Conservation (phyloP, 1,139 yeast genomes). For the Pichia sp. region DNA sequence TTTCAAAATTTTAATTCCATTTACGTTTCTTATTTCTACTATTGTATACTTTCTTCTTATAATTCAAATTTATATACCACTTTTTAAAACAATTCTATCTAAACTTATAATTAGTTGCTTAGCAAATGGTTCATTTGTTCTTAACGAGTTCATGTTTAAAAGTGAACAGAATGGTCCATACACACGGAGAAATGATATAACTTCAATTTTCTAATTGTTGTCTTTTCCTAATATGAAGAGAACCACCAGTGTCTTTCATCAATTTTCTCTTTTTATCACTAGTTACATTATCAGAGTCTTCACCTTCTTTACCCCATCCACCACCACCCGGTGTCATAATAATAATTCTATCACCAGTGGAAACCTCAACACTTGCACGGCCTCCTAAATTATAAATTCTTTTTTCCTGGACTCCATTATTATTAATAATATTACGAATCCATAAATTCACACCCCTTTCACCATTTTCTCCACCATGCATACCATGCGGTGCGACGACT, state of each 20-base stretch:
- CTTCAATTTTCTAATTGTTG: conserved; percentile 28
- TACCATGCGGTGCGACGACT: conserved; percentile 38
- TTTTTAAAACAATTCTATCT: too few relatives aligned
- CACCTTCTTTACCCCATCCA: conserved; percentile 39
- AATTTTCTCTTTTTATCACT: conserved; percentile 1
- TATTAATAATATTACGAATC: conserved; percentile 29
- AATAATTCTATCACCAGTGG: conserved; percentile 43
- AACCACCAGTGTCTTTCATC: conserved; percentile 23
- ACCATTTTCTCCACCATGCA: conserved; percentile 40
- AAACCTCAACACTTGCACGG: conserved; percentile 32
- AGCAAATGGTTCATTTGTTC: too few relatives aligned
- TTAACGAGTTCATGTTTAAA: too few relatives aligned
- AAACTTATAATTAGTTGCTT: too few relatives aligned
- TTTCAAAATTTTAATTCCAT: too few relatives aligned
- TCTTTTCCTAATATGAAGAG: conserved; percentile 25
- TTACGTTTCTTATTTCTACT: too few relatives aligned
- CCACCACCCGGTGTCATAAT: conserved; percentile 53
- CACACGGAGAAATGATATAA: too few relatives aligned
- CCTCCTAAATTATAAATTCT: conserved; percentile 29
- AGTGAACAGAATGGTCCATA: too few relatives aligned
- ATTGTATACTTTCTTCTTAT: too few relatives aligned
- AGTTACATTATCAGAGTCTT: neutral
- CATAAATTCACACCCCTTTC: conserved; percentile 39
- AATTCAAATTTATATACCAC: too few relatives aligned
- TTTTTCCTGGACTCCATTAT: conserved; percentile 22